Percentiles rank a stretch among this genome's conserved stretches.
These are phyloP conservation scores for Ambrosiella cleistominuta DNA, from an alignment of 2,329 filamentous ascomycete species.

Conservation along the genomic window DNA sequence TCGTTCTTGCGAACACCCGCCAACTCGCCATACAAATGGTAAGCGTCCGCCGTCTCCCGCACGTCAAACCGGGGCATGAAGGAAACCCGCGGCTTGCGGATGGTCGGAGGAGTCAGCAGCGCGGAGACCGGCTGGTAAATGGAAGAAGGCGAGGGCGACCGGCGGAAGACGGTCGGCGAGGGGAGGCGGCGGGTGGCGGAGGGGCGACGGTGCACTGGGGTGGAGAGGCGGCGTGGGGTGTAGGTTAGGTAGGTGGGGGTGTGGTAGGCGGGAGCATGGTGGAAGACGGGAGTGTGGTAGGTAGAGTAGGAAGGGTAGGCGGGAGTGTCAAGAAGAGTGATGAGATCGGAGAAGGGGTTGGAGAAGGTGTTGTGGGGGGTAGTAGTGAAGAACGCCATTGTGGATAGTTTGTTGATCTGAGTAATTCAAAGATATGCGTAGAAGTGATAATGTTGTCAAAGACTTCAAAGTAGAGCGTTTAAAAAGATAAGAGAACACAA, in stretches of 20 bases:
- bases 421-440: neutral
- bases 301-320: neutral
- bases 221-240: too few species aligned
- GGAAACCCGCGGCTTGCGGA: slow-evolving; percentile 22
- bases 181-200: too few species aligned
- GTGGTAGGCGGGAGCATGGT: neutral
- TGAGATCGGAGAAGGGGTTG: neutral
- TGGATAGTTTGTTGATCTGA: slow-evolving; percentile 19
- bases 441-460: neutral
- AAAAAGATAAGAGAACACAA: neutral
- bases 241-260: neutral
- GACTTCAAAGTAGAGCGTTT: neutral
- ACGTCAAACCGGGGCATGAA: slow-evolving; percentile 69
- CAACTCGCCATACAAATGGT: slow-evolving; percentile 67
- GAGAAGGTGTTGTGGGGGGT: slow-evolving; percentile 20
- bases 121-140: neutral
- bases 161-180: too few species aligned
- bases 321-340: neutral
- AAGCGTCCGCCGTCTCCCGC: slow-evolving; percentile 47
- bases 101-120: neutral
- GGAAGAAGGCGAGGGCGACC: neutral
- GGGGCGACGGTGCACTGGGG: too few species aligned
- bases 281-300: slow-evolving; percentile 18
- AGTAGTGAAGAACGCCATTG: slow-evolving; percentile 41
- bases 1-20: slow-evolving; percentile 59